Conservation (phyloP, 208 protist genomes). For the Balamuthia mandrillaris region DNA sequence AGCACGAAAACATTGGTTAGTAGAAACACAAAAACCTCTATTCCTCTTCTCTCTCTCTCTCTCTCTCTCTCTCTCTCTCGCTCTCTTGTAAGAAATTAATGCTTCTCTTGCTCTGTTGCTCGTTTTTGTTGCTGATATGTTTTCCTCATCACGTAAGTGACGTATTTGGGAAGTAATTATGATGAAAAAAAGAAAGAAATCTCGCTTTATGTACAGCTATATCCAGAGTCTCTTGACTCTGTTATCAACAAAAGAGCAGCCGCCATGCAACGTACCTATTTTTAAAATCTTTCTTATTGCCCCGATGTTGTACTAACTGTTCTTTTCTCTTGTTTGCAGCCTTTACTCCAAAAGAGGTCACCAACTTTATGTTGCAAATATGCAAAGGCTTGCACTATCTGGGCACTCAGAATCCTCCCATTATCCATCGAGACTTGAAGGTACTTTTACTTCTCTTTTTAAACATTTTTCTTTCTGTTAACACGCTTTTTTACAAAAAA, state of each 20-base stretch:
- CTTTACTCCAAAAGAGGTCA: not conserved
- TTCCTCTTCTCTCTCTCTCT: no score
- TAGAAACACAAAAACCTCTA: no score
- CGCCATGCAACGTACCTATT: not conserved
- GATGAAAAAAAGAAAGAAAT: not conserved
- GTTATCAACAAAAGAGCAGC: not conserved
- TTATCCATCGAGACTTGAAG: conserved; percentile 9
- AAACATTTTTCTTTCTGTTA: not conserved
- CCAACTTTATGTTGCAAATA: not conserved
- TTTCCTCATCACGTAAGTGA: no score
- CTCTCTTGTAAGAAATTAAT: no score
- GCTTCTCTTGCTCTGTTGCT: no score
- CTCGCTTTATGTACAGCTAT: not conserved
- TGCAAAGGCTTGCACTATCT: not conserved
- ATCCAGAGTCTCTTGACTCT: not conserved
- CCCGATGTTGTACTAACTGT: not conserved
- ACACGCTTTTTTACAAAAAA: not conserved
- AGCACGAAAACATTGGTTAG: not conserved
- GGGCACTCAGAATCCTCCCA: not conserved
- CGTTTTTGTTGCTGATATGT: no score
- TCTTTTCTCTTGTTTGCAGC: no score
- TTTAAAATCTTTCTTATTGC: not conserved
- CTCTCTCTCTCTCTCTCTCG: no score
- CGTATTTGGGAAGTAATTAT: not conserved
- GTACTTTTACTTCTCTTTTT: not conserved